Evolutionary conservation across 306 rosid species (phyloP), one percentile per base, ranked within the genome.

Genomic region (Casuarina glauca): DNA sequence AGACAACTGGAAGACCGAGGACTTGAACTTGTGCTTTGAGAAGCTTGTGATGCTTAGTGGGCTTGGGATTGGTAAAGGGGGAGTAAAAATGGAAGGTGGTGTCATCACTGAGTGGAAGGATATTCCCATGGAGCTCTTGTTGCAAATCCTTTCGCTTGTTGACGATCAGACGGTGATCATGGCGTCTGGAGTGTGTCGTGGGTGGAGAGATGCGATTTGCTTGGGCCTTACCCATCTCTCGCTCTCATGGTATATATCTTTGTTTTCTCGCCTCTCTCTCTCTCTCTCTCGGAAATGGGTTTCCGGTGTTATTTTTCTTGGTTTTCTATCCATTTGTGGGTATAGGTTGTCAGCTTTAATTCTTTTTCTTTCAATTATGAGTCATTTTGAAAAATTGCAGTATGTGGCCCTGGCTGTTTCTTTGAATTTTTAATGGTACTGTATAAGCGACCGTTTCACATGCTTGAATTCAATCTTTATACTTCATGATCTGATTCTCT

Each of bases 191-290:
- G 96, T 96, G 61, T 96, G 99, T 78, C 92, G 99, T 80, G 98
- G 96, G 1, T 96, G 99, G 99, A 93, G 99, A 85, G 98, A 91
- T 78, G 91, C 96, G 68, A 79, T 93, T 74, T 88, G 79, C 88
- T 86, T 87, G 68, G 96, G 93, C 74, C 91, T 87, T 42, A 79
- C 88, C 44, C 96, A 87, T 70, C 93, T 96, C 66, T 96, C 98
- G 54, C 96, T 96, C 72, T 85, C 94, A 58, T 91, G 99, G 99
- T 96, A 87, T 70, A 69, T 69, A 2, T 3, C 42, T 41, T 48
- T 46, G 16, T 64, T 46, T 57, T 53, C 60, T 35, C 70, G 1
- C 70, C 15, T 26, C 32, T 26, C 41, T 19, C 4, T 11, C 2
- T 55, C 8, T 49, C 9, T 70, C 1, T 69, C 51, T n/a, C 38